Evolutionary conservation across 2,329 filamentous ascomycete species (phyloP), one percentile per base, ranked within the genome.

Genomic region (Neofusicoccum sp.): DNA sequence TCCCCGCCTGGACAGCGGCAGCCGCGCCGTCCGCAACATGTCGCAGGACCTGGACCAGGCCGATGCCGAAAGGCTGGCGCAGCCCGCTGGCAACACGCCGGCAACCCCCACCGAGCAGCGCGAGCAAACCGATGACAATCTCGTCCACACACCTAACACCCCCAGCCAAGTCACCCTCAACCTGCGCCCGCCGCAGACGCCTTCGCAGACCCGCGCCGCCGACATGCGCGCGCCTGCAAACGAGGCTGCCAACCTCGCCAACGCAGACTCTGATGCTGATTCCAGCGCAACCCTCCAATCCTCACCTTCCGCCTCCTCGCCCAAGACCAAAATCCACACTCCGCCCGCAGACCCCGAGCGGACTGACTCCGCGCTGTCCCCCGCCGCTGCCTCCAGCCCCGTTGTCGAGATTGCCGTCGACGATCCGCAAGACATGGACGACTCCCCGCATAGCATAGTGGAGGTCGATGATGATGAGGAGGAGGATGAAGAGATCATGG

Each of bases 1-100:
- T 69, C 79, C 78, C 64, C 71, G 76, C 62, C 64, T 76, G 58
- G 80, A 77, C 68, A 76, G 76, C 68, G 78, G 73, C 67, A 67
- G 66, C 66, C 68, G 66, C 61, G 69, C 69, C 48, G 67, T 68
- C 58, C 70, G 69, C 61, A 69, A 70, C 66, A 73, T 76, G 68
- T 72, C 74, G 29, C 64, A 70, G 59, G 70, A 75, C 22, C 54
- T 44, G 16, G 60, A 64, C 36, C 29, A 56, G 34, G n/a, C 22
- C 16, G 36, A 16, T 36, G 14, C 49, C 41, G 64, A 59, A 44
- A 50, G 45, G 49, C 43, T 56, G 56, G 37, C 34, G 47, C 45
- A 47, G 36, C 61, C 68, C 22, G 64, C 65, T 52, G 62, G 62
- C 41, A 64, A 56, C 43, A 52, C 43, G 58, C 56, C 60, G 37